Evolutionary conservation across 208 protist species (phyloP).

Genomic region (Blechomonas ayalai): DNA sequence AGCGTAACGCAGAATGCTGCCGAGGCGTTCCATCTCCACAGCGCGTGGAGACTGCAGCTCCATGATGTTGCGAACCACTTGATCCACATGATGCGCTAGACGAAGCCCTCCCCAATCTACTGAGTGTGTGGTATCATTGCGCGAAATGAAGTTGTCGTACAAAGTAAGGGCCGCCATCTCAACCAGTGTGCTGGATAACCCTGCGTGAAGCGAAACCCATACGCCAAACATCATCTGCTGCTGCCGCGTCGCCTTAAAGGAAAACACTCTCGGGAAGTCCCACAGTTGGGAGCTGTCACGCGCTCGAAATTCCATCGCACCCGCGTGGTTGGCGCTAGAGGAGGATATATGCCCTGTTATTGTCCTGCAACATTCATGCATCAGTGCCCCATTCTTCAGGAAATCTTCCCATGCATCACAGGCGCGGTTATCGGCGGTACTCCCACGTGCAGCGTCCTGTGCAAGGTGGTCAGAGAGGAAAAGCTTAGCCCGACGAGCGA

Average conservation of each 20-base stretch:
- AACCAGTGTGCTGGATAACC: not conserved
- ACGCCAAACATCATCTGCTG: slow-evolving; percentile 6
- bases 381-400: not conserved
- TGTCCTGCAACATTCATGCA: not conserved
- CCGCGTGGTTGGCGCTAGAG: not conserved
- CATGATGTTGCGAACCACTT: too few relatives aligned
- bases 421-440: too few relatives aligned
- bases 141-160: slow-evolving; percentile 3
- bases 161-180: slow-evolving; percentile 3
- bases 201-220: slow-evolving; percentile 6
- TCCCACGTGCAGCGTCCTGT: not conserved
- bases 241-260: not conserved
- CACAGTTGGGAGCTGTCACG: not conserved
- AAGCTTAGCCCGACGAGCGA: not conserved
- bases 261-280: not conserved
- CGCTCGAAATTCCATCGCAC: slow-evolving; percentile 4
- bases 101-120: too few relatives aligned
- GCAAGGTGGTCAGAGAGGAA: slow-evolving; percentile 2
- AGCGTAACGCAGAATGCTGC: too few relatives aligned
- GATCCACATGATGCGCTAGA: too few relatives aligned
- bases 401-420: slow-evolving; percentile 12
- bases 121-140: too few relatives aligned
- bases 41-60: too few relatives aligned
- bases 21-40: too few relatives aligned
- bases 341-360: slow-evolving; percentile 1